phyloP scores from a whole-genome alignment of 2,329 filamentous ascomycete genomes.

The Ophiocordyceps camponoti-leonardi region DNA sequence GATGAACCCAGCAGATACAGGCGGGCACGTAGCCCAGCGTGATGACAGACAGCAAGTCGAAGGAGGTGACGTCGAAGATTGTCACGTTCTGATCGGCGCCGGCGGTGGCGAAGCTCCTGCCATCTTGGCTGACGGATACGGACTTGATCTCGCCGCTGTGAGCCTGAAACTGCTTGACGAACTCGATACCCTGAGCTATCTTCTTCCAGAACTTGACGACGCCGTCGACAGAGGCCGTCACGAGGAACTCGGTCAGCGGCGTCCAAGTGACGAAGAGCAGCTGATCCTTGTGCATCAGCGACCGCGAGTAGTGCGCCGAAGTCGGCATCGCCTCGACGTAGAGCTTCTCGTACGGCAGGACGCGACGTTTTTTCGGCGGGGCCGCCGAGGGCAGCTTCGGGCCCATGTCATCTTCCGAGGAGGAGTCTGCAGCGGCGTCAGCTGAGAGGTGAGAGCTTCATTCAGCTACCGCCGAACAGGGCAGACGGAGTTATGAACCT shows the following conservation, averaged over 20 bases:
- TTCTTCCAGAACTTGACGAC: conserved; percentile 99
- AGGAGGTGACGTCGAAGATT: conserved; percentile 70
- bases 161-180: conserved; percentile 93
- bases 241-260: conserved; percentile 81
- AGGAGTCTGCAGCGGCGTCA: conserved; percentile 31
- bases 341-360: conserved; percentile 85
- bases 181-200: conserved; percentile 74
- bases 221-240: conserved; percentile 88
- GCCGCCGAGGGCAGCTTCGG: conserved; percentile 72
- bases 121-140: conserved; percentile 75
- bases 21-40: conserved; percentile 59
- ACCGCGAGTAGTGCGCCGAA: conserved; percentile 74
- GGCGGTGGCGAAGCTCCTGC: conserved; percentile 81
- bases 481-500: conserved; percentile 16
- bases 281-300: conserved; percentile 96
- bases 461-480: no score
- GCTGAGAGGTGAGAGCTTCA: not conserved
- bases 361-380: conserved; percentile 79
- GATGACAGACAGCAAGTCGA: conserved; percentile 72
- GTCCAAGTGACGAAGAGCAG: conserved; percentile 77
- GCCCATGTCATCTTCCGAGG: conserved; percentile 84
- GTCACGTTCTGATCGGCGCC: conserved; percentile 66
- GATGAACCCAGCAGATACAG: conserved; percentile 84
- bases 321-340: conserved; percentile 80
- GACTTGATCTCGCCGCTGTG: conserved; percentile 73